A percentile compares a stretch with the other conserved stretches of the same genome.
phyloP scores from a whole-genome alignment of 495 filamentous ascomycete species.

The Talaromyces wortmannii region DNA sequence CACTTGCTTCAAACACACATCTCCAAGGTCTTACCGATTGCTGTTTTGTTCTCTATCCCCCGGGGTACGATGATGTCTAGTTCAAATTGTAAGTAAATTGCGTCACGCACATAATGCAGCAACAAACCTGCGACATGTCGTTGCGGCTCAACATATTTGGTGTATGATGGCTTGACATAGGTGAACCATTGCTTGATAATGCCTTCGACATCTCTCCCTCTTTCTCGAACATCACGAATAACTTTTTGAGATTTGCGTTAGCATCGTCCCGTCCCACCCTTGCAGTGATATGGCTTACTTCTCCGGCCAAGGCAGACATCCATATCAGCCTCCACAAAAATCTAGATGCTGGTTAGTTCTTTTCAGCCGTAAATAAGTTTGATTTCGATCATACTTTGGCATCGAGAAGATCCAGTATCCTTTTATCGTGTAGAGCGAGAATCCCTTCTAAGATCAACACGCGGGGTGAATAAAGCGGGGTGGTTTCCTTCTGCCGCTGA shows the following conservation, averaged over 20 bases:
- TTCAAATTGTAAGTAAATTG: slow-evolving; percentile 11
- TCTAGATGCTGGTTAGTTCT: slow-evolving; percentile 33
- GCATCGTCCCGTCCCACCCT: background rate
- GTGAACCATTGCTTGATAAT: slow-evolving; percentile 97
- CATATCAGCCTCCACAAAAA: slow-evolving; percentile 93
- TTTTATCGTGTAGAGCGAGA: slow-evolving; percentile 82
- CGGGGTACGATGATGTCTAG: slow-evolving; percentile 90
- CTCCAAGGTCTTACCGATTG: slow-evolving; percentile 58
- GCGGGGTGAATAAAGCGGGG: slow-evolving; percentile 89
- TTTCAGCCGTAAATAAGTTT: background rate
- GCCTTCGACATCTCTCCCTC: slow-evolving; percentile 83
- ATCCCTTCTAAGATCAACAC: slow-evolving; percentile 95
- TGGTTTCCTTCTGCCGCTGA: slow-evolving; percentile 69
- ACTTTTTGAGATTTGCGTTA: slow-evolving; percentile 40
- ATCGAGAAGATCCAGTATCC: slow-evolving; percentile 82
- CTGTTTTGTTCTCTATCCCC: slow-evolving; percentile 87
- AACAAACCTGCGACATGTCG: slow-evolving; percentile 62
- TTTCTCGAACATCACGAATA: slow-evolving; percentile 75
- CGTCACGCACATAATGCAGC: slow-evolving; percentile 4
- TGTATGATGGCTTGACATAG: slow-evolving; percentile 94
- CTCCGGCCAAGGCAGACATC: slow-evolving; percentile 89
- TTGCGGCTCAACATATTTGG: slow-evolving; percentile 85
- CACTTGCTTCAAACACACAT: background rate
- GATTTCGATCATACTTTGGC: slow-evolving; percentile 59
- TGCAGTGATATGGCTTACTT: slow-evolving; percentile 47